Conservation (phyloP, 2,329 filamentous ascomycete genomes). For the Nemania abortiva region DNA sequence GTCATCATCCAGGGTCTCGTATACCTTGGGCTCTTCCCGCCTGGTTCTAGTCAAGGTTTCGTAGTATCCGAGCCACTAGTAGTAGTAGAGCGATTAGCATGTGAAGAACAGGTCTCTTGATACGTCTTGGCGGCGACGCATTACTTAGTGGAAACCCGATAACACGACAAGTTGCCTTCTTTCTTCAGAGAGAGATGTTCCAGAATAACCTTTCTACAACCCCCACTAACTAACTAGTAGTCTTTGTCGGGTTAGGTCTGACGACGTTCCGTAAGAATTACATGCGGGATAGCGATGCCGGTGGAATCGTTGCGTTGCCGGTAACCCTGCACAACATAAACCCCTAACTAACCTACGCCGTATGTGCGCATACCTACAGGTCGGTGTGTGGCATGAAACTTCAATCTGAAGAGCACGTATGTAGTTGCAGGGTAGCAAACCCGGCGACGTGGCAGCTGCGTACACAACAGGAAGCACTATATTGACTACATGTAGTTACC, state of each 20-base stretch:
- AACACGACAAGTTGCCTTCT: neutral
- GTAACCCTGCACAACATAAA: neutral
- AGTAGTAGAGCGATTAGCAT: slow-evolving; percentile 7
- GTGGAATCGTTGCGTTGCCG: neutral
- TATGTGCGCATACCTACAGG: neutral
- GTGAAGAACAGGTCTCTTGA: slow-evolving; percentile 10
- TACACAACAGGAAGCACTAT: slow-evolving; percentile 11
- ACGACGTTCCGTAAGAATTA: neutral
- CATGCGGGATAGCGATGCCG: neutral
- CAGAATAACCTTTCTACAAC: slow-evolving; percentile 7
- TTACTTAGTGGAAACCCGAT: neutral
- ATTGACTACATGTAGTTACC: neutral
- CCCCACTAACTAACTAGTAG: neutral
- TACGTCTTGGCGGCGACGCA: neutral
- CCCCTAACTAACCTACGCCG: too few relatives aligned
- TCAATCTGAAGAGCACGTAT: neutral
- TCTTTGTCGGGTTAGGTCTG: neutral
- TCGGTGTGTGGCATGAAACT: neutral
- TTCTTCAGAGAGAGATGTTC: neutral
- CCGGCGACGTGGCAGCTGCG: slow-evolving; percentile 12
- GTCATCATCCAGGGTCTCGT: slow-evolving; percentile 30
- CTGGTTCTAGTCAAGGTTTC: slow-evolving; percentile 2
- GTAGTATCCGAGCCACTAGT: neutral
- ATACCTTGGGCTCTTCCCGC: neutral
- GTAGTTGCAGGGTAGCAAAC: neutral